phyloP scores from a whole-genome alignment of 2,329 filamentous ascomycete species.

The Aschersonia sp. region DNA sequence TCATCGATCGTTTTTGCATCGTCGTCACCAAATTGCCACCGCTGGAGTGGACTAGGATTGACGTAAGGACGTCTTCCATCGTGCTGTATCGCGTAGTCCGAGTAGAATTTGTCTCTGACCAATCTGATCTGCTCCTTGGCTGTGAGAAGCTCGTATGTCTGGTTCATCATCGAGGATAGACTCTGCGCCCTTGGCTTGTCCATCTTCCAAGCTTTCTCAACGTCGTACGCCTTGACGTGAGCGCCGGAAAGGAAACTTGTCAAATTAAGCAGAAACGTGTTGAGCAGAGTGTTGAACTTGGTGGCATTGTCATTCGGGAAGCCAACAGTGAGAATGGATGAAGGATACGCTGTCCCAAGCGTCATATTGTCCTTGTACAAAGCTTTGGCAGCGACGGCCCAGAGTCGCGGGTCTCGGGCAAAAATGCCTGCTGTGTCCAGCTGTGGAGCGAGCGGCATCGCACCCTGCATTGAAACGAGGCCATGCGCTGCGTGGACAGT shows the following conservation, averaged over 20 bases:
- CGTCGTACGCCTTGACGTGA: background rate
- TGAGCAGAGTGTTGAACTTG: slow-evolving; percentile 4
- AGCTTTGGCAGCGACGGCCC: slow-evolving; percentile 16
- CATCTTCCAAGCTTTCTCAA: background rate
- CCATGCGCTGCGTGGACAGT: slow-evolving; percentile 12
- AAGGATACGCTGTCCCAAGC: slow-evolving; percentile 13
- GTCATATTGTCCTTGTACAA: slow-evolving; percentile 19
- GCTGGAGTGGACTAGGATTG: slow-evolving; percentile 18
- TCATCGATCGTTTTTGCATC: slow-evolving; percentile 14
- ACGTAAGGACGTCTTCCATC: slow-evolving; percentile 19
- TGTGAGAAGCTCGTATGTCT: slow-evolving; percentile 20
- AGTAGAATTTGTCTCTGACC: slow-evolving; percentile 20
- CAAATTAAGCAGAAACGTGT: background rate
- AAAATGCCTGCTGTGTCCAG: slow-evolving; percentile 30
- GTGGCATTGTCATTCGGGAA: slow-evolving; percentile 9
- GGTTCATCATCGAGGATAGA: slow-evolving; percentile 13
- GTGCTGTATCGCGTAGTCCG: slow-evolving; percentile 15
- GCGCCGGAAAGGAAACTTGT: background rate
- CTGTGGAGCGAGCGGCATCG: slow-evolving; percentile 23
- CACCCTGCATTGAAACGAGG: slow-evolving; percentile 20
- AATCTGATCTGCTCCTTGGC: slow-evolving; percentile 19
- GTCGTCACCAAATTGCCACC: slow-evolving; percentile 20
- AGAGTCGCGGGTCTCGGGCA: slow-evolving; percentile 18
- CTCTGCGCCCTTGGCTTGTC: slow-evolving; percentile 1
- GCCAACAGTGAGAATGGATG: slow-evolving; percentile 14